Evolutionary conservation across 352 stramenopile species (phyloP), one percentile per base, ranked within the genome.

Genomic region (Globisporangium irregulare): DNA sequence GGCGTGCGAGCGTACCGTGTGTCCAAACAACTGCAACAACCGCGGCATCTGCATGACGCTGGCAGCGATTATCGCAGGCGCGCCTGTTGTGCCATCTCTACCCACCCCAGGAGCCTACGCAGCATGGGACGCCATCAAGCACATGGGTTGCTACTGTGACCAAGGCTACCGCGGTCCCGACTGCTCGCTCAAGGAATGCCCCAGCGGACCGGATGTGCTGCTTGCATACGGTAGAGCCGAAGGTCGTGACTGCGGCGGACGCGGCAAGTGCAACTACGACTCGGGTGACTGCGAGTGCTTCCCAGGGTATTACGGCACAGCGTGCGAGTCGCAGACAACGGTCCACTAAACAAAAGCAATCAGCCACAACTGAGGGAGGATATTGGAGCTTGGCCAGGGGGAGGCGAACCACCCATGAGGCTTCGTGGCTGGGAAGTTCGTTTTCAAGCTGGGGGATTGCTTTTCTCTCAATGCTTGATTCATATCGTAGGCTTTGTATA

Each of bases 151-250:
- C 82, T 91, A 89, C 73, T 99, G 96, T 69, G 96, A 99, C 73
- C 71, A 93, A 38, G 97, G 96, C 46, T 98, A 93, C 76, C 89
- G 94, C 71, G 97, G 97, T 3, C 92, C 96, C 0, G 97, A 99
- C 79, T 99, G 97, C 76, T 98, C 89, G 56, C 79, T 98, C 46
- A 96, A 97, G 73, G 94, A 99, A 72, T 99, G 96, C 64, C 97
- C 95, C 15, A 98, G 93, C 29, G 91, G 91, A 5, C 14, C 66
- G 5, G 96, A 99, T 69, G 84, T 98, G 27, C 76, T 99, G 72
- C 75, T 90, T 2, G 93, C 94, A 20, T 81, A 88, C 69, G 96
- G 95, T 48, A 72, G 64, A 7, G 43, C 15, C 0, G 72, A 98
- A 66, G 94, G 91, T 9, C 83, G 89, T 34, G 87, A 96, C 64